phyloP scores from a whole-genome alignment of 352 stramenopile species.

The Phytopythium helicoides region DNA sequence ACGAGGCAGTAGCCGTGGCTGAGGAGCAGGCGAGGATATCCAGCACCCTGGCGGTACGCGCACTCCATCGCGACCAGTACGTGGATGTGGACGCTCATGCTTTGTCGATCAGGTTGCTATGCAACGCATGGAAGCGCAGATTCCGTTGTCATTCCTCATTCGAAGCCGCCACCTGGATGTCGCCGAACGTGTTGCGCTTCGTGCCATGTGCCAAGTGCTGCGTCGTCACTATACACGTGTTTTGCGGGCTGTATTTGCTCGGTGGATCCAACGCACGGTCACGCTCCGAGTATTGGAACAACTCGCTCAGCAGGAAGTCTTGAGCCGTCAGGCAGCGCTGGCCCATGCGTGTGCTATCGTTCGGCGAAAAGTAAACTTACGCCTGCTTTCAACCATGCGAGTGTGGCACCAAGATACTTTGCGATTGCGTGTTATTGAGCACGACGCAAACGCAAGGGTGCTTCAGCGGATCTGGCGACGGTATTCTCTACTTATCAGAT shows the following conservation, averaged over 20 bases:
- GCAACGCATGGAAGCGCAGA: slow-evolving; percentile 7
- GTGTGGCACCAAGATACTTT: slow-evolving; percentile 14
- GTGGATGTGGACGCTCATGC: no score
- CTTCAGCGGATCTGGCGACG: slow-evolving; percentile 29
- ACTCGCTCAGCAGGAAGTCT: slow-evolving; percentile 14
- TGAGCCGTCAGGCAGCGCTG: slow-evolving; percentile 23
- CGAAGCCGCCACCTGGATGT: slow-evolving; percentile 14
- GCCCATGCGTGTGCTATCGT: slow-evolving; percentile 37
- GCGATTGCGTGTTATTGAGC: slow-evolving; percentile 14
- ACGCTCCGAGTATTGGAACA: slow-evolving; percentile 18
- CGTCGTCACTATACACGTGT: slow-evolving; percentile 16
- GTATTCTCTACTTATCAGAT: slow-evolving; percentile 14
- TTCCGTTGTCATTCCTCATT: slow-evolving; percentile 26
- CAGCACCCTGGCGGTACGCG: not conserved
- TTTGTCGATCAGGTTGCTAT: not conserved
- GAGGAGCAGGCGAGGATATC: not conserved
- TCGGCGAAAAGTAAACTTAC: slow-evolving; percentile 20
- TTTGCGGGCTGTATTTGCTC: slow-evolving; percentile 1
- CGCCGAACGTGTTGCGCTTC: slow-evolving; percentile 19
- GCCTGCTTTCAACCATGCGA: slow-evolving; percentile 3
- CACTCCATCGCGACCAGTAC: no score
- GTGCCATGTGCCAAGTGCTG: slow-evolving; percentile 11
- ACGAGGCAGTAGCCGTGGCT: not conserved
- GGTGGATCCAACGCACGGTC: slow-evolving; percentile 23
- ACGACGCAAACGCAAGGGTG: slow-evolving; percentile 8